These are phyloP conservation scores for Dichomitus squalens DNA, from an alignment of 1,284 basidiomycete genomes.

Conservation along the genomic window DNA sequence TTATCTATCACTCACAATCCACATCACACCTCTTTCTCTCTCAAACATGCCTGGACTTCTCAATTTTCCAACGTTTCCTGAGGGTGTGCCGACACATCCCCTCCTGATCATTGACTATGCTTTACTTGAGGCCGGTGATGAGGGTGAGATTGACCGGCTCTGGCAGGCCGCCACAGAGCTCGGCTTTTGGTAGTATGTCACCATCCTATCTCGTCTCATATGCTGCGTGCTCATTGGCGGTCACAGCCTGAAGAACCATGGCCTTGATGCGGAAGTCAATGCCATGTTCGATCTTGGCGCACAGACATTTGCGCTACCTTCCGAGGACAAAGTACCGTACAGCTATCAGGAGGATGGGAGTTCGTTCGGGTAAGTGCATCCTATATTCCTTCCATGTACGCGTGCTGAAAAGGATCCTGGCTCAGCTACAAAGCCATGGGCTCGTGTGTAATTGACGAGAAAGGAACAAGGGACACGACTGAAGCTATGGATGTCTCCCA, in stretches of 20 bases:
- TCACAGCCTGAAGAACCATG: constrained; percentile 37
- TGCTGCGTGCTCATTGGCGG: neutral
- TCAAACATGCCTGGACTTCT: constrained; percentile 10
- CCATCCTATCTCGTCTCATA: neutral
- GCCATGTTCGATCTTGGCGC: constrained; percentile 38
- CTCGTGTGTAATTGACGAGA: constrained; percentile 34
- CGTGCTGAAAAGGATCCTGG: neutral
- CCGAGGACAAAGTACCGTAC: constrained; percentile 37
- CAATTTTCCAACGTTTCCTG: constrained; percentile 32
- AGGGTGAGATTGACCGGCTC: constrained; percentile 27
- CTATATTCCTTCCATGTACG: neutral
- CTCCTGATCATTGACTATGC: constrained; percentile 37
- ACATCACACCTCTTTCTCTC: constrained; percentile 13
- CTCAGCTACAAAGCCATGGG: constrained; percentile 36
- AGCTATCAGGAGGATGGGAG: constrained; percentile 36
- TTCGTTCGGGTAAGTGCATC: constrained; percentile 30
- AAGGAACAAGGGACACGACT: constrained; percentile 33
- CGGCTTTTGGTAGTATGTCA: constrained; percentile 34
- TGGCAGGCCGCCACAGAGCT: constrained; percentile 34
- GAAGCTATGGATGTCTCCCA: constrained; percentile 35
- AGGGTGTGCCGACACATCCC: constrained; percentile 33
- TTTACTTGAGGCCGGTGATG: constrained; percentile 27
- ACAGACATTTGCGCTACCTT: constrained; percentile 34
- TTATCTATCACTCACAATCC: constrained; percentile 4
- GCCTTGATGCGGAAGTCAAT: constrained; percentile 32